Percentiles rank a stretch among this genome's conserved stretches.
These are phyloP conservation scores for Clarireedia sp. DNA, from an alignment of 2,329 filamentous ascomycete species.

Conservation along the genomic window DNA sequence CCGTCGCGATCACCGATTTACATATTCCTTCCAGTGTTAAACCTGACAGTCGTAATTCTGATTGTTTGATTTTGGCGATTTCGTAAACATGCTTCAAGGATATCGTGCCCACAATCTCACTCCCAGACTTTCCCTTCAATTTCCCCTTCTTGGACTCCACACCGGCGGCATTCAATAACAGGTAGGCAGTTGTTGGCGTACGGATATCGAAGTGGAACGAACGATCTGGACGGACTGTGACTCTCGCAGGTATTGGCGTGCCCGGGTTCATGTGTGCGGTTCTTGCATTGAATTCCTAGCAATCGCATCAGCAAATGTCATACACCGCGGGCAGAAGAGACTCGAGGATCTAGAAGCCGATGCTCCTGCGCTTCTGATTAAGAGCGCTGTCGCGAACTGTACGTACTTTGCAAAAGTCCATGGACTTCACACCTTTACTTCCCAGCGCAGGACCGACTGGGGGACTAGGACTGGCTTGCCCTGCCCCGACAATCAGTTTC, in stretches of 20 bases:
- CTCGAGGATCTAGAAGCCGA: not conserved
- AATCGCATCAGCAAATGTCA: conserved; percentile 3
- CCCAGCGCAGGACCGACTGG: conserved; percentile 94
- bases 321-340: not conserved
- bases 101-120: conserved; percentile 74
- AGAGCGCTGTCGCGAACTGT: not conserved
- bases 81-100: conserved; percentile 95
- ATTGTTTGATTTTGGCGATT: conserved; percentile 93
- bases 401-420: conserved; percentile 96
- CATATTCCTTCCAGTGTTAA: conserved; percentile 63
- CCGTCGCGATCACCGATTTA: conserved; percentile 65
- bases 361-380: too few species aligned
- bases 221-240: conserved; percentile 87
- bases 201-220: conserved; percentile 89
- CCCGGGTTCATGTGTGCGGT: conserved; percentile 77
- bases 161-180: conserved; percentile 77
- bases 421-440: conserved; percentile 96
- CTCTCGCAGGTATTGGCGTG: conserved; percentile 81
- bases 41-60: conserved; percentile 65
- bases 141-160: conserved; percentile 65
- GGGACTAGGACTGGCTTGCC: conserved; percentile 88
- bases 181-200: conserved; percentile 87
- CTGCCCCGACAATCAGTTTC: conserved; percentile 95
- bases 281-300: conserved; percentile 93
- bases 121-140: conserved; percentile 65